phyloP scores from a whole-genome alignment of 805 yeast genomes.

The Ogataea philodendri region DNA sequence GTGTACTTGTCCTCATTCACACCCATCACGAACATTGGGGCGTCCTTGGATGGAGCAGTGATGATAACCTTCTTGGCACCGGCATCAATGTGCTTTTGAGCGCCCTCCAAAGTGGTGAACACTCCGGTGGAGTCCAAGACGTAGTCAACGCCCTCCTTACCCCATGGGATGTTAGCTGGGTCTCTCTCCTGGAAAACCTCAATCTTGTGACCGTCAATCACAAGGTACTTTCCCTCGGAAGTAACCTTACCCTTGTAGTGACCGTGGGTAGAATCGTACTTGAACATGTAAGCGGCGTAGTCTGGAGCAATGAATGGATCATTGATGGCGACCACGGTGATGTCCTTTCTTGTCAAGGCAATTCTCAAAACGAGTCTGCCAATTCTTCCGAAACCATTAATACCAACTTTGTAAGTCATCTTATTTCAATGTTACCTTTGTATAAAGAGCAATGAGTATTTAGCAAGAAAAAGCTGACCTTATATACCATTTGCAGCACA shows the following conservation, averaged over 20 bases:
- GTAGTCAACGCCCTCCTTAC: slow-evolving; percentile 73
- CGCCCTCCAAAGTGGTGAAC: slow-evolving; percentile 79
- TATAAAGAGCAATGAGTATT: slow-evolving; percentile 5
- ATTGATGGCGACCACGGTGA: slow-evolving; percentile 83
- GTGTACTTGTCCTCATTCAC: slow-evolving; percentile 82
- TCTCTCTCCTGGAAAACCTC: slow-evolving; percentile 75
- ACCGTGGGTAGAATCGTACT: slow-evolving; percentile 94
- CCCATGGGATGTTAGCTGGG: slow-evolving; percentile 90
- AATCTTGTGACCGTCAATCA: slow-evolving; percentile 69
- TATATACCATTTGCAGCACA: slow-evolving; percentile 17
- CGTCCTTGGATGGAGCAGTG: slow-evolving; percentile 92
- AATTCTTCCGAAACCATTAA: slow-evolving; percentile 93
- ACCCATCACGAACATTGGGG: slow-evolving; percentile 94
- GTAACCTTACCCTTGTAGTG: slow-evolving; percentile 72
- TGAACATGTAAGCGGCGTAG: slow-evolving; percentile 93
- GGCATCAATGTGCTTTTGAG: slow-evolving; percentile 78
- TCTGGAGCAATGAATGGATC: slow-evolving; percentile 89
- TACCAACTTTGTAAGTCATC: slow-evolving; percentile 75
- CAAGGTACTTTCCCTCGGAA: slow-evolving; percentile 52
- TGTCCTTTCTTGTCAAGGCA: slow-evolving; percentile 70
- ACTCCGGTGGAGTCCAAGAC: slow-evolving; percentile 95
- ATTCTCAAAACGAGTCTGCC: slow-evolving; percentile 88
- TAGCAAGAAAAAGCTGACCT: slow-evolving; percentile 13
- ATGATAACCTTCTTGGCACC: slow-evolving; percentile 95
- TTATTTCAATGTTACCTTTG: slow-evolving; percentile 14